phyloP scores from a whole-genome alignment of 306 rosid genomes.

The Malus asiatica region DNA sequence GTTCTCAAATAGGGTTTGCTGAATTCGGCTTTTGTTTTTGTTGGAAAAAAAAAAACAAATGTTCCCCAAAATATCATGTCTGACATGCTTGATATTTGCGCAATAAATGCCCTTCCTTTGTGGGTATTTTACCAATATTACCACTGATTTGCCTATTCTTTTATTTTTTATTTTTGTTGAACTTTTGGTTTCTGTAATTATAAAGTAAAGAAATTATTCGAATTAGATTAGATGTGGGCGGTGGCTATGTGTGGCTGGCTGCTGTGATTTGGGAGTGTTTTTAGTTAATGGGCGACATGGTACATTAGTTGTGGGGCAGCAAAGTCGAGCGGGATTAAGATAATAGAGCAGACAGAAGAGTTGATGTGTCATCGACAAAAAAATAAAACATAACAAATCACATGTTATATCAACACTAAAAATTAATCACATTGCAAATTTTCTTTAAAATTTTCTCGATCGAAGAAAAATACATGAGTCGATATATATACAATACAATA shows the following conservation, averaged over 20 bases:
- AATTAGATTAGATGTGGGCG: constrained; percentile 1
- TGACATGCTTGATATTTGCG: background rate
- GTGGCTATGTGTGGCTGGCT: background rate
- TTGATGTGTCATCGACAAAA: too few species aligned
- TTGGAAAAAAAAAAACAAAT: background rate
- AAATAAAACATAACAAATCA: too few species aligned
- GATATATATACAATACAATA: too few species aligned
- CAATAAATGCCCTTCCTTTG: background rate
- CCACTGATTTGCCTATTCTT: background rate
- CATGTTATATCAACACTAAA: too few species aligned
- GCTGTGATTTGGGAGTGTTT: background rate
- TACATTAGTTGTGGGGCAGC: background rate
- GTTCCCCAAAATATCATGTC: background rate
- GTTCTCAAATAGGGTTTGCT: constrained; percentile 22
- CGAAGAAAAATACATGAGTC: too few species aligned
- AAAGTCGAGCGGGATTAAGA: background rate
- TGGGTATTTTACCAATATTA: background rate
- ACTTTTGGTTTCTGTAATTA: background rate
- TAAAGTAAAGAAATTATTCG: background rate
- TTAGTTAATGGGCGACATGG: background rate
- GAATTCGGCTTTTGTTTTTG: constrained; percentile 3
- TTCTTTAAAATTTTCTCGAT: too few species aligned
- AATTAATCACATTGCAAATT: too few species aligned
- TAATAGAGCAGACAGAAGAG: background rate
- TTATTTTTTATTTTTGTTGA: background rate